phyloP scores from a whole-genome alignment of 2,329 filamentous ascomycete genomes.

The Trichoderma pleuroti region DNA sequence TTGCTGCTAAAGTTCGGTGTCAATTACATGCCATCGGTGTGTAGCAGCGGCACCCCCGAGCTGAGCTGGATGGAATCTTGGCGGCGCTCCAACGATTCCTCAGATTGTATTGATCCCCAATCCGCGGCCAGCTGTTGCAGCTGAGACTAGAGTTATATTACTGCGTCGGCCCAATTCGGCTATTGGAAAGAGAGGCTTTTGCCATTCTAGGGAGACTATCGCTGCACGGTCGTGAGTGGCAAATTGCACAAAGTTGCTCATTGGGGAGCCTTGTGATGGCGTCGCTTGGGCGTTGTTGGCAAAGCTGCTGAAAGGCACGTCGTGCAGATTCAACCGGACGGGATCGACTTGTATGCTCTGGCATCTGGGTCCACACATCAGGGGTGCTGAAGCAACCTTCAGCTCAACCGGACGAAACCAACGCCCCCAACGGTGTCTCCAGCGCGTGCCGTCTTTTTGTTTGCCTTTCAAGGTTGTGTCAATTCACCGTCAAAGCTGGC shows the following conservation, averaged over 20 bases:
- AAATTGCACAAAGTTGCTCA: background rate
- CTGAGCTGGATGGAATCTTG: background rate
- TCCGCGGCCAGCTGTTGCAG: background rate
- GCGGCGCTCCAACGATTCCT: background rate
- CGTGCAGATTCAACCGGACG: background rate
- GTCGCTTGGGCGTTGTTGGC: background rate
- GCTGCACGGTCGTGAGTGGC: background rate
- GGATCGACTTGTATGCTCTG: background rate
- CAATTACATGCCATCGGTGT: background rate
- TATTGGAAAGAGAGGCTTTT: background rate
- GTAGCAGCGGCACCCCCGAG: background rate
- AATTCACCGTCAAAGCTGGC: background rate
- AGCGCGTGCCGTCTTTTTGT: background rate
- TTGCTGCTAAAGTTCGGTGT: background rate
- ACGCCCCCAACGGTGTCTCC: background rate
- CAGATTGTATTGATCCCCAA: too few relatives aligned
- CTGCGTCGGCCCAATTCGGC: background rate
- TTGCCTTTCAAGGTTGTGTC: background rate
- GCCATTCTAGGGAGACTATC: background rate
- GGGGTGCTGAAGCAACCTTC: background rate
- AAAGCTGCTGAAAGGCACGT: background rate
- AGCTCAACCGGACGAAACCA: background rate
- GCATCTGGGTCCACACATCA: background rate
- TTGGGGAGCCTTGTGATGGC: background rate
- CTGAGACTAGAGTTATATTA: background rate